Evolutionary conservation across 345 rosid genomes (phyloP), one percentile per base, ranked within the genome.

Genomic region (Reutealis trisperma): DNA sequence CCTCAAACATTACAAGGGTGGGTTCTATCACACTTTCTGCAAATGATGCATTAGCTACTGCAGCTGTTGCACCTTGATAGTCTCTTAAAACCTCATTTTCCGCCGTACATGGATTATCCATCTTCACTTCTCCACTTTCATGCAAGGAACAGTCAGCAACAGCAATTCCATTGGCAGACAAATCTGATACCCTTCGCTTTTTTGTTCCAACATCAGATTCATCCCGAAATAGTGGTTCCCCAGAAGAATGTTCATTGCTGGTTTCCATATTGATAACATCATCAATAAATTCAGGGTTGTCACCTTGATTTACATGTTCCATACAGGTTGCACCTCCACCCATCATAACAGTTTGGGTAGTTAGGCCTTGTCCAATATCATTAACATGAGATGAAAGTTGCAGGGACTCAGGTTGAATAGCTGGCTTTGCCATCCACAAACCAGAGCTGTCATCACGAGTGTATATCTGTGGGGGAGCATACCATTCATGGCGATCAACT

Each of bases 1-100:
- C 99, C 97, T 96, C 99, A 86, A 93, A 83, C 97, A 92, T 90
- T 74, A 96, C 98, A 85, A 96, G 97, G 68, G 97, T 89, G n/a
- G 99, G 99, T 86, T 93, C 99, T 77, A 96, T 88, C 67, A 88
- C 94, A 76, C 86, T 86, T 83, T 96, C 99, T 37, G 99, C 97
- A 78, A 80, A 79, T 75, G 97, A 92, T 78, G 99, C 91, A 92
- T 91, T 92, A 71, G 92, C 84, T 52, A 89, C 41, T 37, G 83
- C 79, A 47, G 88, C 89, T 30, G 82, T 79, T 79, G 90, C 77
- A 77, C 88, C 89, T 73, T 85, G 87, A 80, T 73, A 74, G 61
- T 89, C 93, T 69, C 89, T 86, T 70, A 71, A 79, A 79, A 72
- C 78, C n/a, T 84, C 76, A 90, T 72, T 80, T 82, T 87, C 94